A percentile compares a stretch with the other conserved stretches of the same genome.
phyloP scores from a whole-genome alignment of 208 protist genomes.

The Entamoeba moshkovskii region DNA sequence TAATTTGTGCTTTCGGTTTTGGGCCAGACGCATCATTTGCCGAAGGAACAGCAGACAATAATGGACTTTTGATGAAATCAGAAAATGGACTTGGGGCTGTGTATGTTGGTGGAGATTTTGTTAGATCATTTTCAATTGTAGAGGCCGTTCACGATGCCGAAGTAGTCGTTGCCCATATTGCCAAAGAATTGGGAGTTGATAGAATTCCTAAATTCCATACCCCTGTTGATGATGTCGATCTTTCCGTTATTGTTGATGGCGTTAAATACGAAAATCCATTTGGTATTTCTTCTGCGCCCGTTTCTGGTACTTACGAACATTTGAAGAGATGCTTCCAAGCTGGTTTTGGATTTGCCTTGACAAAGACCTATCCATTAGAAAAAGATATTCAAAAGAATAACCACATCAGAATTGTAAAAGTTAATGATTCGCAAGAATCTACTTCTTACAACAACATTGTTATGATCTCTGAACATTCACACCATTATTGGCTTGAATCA shows the following conservation, averaged over 20 bases:
- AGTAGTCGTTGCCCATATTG: conserved; percentile 57
- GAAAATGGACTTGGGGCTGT: conserved; percentile 62
- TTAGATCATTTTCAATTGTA: conserved; percentile 46
- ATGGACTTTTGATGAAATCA: not conserved
- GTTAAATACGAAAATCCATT: conserved; percentile 69
- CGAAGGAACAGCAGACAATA: not conserved
- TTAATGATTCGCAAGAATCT: conserved; percentile 15
- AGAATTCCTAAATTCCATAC: conserved; percentile 5
- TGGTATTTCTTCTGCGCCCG: conserved; percentile 59
- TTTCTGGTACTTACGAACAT: conserved; percentile 32
- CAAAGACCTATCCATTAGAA: conserved; percentile 63
- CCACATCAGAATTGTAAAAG: conserved; percentile 56
- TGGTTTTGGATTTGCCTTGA: conserved; percentile 67
- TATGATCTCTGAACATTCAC: conserved; percentile 35
- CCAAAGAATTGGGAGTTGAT: not conserved
- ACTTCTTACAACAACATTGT: conserved; percentile 46
- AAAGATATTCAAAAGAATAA: conserved; percentile 61
- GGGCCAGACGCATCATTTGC: not conserved
- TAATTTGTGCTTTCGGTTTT: conserved; percentile 6
- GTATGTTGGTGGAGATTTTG: conserved; percentile 30
- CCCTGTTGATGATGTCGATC: conserved; percentile 15
- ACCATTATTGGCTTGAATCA: conserved; percentile 49
- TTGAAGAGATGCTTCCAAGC: conserved; percentile 49
- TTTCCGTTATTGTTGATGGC: conserved; percentile 53
- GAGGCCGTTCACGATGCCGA: conserved; percentile 72